Evolutionary conservation across 495 filamentous ascomycete species (phyloP).

Genomic region (Terfezia boudieri): DNA sequence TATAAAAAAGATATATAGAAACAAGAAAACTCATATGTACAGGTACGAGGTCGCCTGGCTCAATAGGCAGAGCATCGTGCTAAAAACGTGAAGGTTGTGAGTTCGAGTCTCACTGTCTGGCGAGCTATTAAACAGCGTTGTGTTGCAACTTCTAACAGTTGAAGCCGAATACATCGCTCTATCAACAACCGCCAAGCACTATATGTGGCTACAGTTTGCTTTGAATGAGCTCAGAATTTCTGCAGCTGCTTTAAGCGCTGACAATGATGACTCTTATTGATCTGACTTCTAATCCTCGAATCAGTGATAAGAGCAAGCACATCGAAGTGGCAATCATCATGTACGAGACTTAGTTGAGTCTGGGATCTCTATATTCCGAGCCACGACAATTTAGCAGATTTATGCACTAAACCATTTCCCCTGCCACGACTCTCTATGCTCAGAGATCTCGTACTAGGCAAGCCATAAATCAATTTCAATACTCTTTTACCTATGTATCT

Average conservation of each 20-base stretch:
- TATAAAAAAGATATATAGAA: no score
- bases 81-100: no score
- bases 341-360: neutral
- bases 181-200: neutral
- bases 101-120: no score
- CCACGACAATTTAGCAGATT: neutral
- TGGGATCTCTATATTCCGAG: neutral
- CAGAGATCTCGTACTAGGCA: no score
- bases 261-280: neutral
- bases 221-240: neutral
- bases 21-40: no score
- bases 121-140: slow-evolving; percentile 1
- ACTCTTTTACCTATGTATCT: no score
- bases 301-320: neutral
- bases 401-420: neutral
- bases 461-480: no score
- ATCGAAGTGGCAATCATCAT: neutral
- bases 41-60: no score
- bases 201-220: neutral
- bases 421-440: no score
- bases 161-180: slow-evolving; percentile 2
- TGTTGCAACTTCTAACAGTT: neutral
- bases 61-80: no score
- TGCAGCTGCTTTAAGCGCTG: neutral
- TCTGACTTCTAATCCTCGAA: neutral